Evolutionary conservation across 768 basidiomycete species (phyloP), one percentile per base, ranked within the genome.

Genomic region (Astraeus odoratus): DNA sequence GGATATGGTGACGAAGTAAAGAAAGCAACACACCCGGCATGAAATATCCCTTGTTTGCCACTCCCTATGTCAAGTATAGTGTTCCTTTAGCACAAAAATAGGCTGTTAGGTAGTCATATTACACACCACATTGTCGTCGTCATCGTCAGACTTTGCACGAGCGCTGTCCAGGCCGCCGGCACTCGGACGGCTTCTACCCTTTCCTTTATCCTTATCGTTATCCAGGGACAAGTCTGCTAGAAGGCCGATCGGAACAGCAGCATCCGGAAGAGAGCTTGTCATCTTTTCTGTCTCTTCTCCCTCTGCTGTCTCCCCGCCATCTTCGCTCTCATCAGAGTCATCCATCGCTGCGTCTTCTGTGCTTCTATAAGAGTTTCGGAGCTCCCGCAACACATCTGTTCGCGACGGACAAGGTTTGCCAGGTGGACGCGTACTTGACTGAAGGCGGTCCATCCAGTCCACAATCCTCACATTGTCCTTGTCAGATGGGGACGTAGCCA

Each of bases 21-120:
- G 10, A 42, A 3, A n/a, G 16, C 7, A 16, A 0, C 57, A 43
- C 44, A 82, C 86, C 86, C 39, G 87, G 87, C 74, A 77, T 72
- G 67, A 89, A 91, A 56, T 82, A 91, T 40, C 73, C 77, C 57
- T 78, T 82, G 59, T 85, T 88, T 25, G 88, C 88, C 18, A 89
- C 81, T 18, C 88, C 87, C 83, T 86, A 57, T 15, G 6, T 4
- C 13, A n/a, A 7, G 24, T 23, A 39, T 12, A 31, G 47, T 39
- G 40, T 23, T 10, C 27, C 27, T 41, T 59, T 42, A 59, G 20
- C 35, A 44, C 58, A 41, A 46, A 42, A 40, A 46, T 36, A 26
- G 34, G 29, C 9, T 37, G 8, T 25, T 1, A 18, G 40, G 3
- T 25, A 26, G 19, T 10, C 16, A 9, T 5, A 13, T 41, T 31